Base-by-base conservation (phyloP, 768 basidiomycete species). In the Leccinum boreale region DNA sequence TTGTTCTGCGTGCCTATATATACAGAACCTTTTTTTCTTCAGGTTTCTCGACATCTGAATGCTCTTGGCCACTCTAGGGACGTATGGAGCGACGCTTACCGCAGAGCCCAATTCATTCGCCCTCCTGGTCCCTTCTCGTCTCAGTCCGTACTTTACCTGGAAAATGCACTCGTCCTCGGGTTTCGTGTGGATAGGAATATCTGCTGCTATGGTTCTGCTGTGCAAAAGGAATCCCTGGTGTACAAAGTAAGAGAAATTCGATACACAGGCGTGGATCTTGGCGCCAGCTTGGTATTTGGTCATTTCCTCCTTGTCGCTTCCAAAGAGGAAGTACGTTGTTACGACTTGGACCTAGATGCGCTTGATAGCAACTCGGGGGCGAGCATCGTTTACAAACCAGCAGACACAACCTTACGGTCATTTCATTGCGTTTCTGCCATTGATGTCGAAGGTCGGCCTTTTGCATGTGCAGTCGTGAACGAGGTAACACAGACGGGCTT, bases 41-140 rank as follows among this genome's bases (percentile, higher is more conserved):
- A 65, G 61, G 62, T 60, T 39, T 58, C 56, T 26, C 58, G 28
- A 23, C 56, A 57, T 48, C 33, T 66, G 17, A 57, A 60, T 3
- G 42, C 7, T 4, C 26, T 53, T 2, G 64, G 55, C 53, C 47
- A 47, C 28, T 23, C 9, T 31, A 60, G 55, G 52, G 46, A 51
- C 4, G 15, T 69, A n/a, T 68, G 67, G 67, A 57, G 57, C 10
- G 23, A 58, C 6, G 53, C 50, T 23, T 66, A 66, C 56, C 57
- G 67, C 45, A 56, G 28, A 0, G 52, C 57, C 39, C 19, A 45
- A 5, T 57, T 64, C 17, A 19, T 67, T 48, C 50, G 49, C 24
- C 65, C 58, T 24, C 62, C 67, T 1, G 67, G 67, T 0, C 67
- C 65, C 11, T 58, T 60, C 14, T 53, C 23, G 33, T 60, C 50